These are phyloP conservation scores for Trichoderma reesei DNA, from an alignment of 495 filamentous ascomycete species.

Conservation along the genomic window DNA sequence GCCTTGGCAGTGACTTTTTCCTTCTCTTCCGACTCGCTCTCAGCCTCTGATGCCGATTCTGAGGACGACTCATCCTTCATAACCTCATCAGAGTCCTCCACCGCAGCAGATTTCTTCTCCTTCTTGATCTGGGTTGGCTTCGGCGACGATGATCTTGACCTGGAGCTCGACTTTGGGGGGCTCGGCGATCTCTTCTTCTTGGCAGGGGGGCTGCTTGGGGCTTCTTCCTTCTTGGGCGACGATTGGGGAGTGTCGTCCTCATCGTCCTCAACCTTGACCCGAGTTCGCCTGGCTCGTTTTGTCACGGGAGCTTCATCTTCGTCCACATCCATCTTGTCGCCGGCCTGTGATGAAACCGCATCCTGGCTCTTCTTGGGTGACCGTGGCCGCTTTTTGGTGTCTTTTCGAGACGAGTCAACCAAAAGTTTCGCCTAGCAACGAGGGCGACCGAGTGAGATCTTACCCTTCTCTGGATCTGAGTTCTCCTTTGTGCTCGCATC, in stretches of 20 bases:
- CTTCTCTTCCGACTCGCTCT: constrained; percentile 62
- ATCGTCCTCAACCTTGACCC: constrained; percentile 32
- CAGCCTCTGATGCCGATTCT: constrained; percentile 44
- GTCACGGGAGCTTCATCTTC: constrained; percentile 43
- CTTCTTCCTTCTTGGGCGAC: constrained; percentile 15
- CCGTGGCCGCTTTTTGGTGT: constrained; percentile 36
- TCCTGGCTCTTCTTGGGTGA: constrained; percentile 16
- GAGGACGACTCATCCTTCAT: constrained; percentile 38
- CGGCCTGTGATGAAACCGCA: constrained; percentile 13
- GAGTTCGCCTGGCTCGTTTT: constrained; percentile 39
- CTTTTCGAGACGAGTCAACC: constrained; percentile 12
- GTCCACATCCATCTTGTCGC: constrained; percentile 28
- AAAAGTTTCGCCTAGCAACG: not conserved
- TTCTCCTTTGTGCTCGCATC: constrained; percentile 22
- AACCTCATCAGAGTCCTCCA: constrained; percentile 16
- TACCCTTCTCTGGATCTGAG: constrained; percentile 23
- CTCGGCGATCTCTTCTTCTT: constrained; percentile 6
- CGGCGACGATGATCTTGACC: constrained; percentile 15
- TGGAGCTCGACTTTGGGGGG: not conserved
- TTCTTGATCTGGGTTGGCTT: constrained; percentile 21
- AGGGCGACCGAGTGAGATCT: constrained; percentile 7
- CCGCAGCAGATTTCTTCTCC: constrained; percentile 13
- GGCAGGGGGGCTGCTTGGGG: constrained; percentile 7
- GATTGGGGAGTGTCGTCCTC: constrained; percentile 26
- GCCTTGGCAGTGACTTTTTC: constrained; percentile 66